These are phyloP conservation scores for Mortierella antarctica DNA, from an alignment of 192 early-diverging fungal species.

Conservation along the genomic window DNA sequence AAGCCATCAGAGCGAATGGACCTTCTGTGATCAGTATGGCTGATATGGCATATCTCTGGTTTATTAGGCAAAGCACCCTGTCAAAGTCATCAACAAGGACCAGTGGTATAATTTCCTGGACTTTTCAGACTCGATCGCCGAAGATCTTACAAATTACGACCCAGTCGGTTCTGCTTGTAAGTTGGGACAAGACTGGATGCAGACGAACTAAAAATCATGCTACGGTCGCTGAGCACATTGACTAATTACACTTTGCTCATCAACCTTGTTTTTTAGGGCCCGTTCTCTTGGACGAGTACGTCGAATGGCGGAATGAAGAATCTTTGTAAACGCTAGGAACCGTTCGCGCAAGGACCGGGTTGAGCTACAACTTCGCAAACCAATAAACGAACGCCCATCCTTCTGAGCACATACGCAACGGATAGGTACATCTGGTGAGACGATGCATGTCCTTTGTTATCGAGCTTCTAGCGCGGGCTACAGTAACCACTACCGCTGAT, in stretches of 20 bases:
- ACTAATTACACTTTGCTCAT: constrained; percentile 2
- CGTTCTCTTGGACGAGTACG: constrained; percentile 75
- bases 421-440: neutral
- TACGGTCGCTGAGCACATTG: neutral
- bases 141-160: constrained; percentile 68
- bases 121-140: constrained; percentile 60
- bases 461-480: no score
- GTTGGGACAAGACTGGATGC: constrained; percentile 4
- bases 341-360: neutral
- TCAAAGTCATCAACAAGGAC: constrained; percentile 73
- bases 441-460: neutral
- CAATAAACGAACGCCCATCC: no score
- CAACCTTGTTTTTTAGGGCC: constrained; percentile 60
- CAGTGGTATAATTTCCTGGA: constrained; percentile 77
- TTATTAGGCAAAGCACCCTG: constrained; percentile 53
- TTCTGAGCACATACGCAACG: neutral
- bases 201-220: neutral
- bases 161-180: constrained; percentile 69
- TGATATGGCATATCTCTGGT: neutral
- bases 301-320: constrained; percentile 63
- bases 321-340: constrained; percentile 3
- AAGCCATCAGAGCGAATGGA: neutral
- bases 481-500: no score
- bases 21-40: neutral
- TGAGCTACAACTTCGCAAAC: no score